phyloP scores from a whole-genome alignment of 139 green algal species.

The Haematococcus sp. region DNA sequence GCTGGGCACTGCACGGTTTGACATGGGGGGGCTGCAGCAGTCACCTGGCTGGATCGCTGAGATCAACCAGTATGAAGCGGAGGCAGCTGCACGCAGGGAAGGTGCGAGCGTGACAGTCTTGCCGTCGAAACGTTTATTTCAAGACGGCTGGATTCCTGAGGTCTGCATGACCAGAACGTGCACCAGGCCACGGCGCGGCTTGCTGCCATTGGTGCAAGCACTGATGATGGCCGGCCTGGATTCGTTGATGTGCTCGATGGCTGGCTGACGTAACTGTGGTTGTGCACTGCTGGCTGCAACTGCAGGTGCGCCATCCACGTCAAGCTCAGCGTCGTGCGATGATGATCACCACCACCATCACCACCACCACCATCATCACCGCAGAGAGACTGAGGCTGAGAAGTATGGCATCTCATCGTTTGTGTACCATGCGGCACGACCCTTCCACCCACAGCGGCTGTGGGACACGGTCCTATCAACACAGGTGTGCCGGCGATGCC shows the following conservation, averaged over 20 bases:
- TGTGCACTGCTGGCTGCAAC: too few species aligned
- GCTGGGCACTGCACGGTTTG: slow-evolving; percentile 22
- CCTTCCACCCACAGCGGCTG: slow-evolving; percentile 57
- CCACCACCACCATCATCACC: neutral
- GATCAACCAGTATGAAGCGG: slow-evolving; percentile 40
- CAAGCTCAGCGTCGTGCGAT: neutral
- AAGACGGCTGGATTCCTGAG: too few species aligned
- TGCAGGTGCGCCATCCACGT: too few species aligned
- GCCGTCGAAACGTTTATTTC: too few species aligned
- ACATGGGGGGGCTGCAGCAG: slow-evolving; percentile 23
- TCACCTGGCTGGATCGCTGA: slow-evolving; percentile 33
- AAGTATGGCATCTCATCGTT: slow-evolving; percentile 56
- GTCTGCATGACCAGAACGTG: too few species aligned
- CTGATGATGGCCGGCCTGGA: too few species aligned
- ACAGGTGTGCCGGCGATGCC: neutral
- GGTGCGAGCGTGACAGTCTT: neutral
- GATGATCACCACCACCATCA: neutral
- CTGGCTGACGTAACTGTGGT: too few species aligned
- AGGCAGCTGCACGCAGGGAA: neutral
- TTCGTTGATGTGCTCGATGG: too few species aligned
- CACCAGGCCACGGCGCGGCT: too few species aligned
- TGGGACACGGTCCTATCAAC: slow-evolving; percentile 39
- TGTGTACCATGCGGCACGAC: slow-evolving; percentile 54
- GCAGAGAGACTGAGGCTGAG: slow-evolving; percentile 31
- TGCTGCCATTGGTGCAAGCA: too few species aligned